Evolutionary conservation across 768 basidiomycete genomes (phyloP).

Genomic region (Pleurotus pulmonarius): DNA sequence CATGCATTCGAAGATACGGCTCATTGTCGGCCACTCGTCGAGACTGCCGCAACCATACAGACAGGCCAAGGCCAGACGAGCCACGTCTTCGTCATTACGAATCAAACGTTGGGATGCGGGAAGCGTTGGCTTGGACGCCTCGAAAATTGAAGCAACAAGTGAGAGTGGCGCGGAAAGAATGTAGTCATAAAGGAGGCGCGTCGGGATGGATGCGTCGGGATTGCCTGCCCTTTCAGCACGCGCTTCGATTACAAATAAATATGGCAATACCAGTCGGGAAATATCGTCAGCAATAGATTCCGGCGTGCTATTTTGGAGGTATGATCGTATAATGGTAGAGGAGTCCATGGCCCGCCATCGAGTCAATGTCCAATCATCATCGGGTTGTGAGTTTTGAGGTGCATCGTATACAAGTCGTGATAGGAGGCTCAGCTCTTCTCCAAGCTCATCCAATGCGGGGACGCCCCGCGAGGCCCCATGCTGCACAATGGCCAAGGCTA

Average conservation of each 20-base stretch:
- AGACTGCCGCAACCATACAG: slow-evolving; percentile 79
- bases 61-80: slow-evolving; percentile 80
- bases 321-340: slow-evolving; percentile 63
- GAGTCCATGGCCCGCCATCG: slow-evolving; percentile 73
- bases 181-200: slow-evolving; percentile 67
- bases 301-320: slow-evolving; percentile 69
- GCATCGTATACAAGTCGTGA: slow-evolving; percentile 86
- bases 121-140: slow-evolving; percentile 88
- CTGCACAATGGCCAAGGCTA: slow-evolving; percentile 77
- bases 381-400: slow-evolving; percentile 36
- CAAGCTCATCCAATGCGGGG: slow-evolving; percentile 74
- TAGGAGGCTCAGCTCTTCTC: slow-evolving; percentile 89
- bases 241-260: slow-evolving; percentile 88
- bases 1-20: slow-evolving; percentile 90
- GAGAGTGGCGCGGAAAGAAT: slow-evolving; percentile 66
- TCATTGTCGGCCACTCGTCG: slow-evolving; percentile 81
- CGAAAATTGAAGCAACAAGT: slow-evolving; percentile 73
- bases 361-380: slow-evolving; percentile 72
- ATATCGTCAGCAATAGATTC: slow-evolving; percentile 66
- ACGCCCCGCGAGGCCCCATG: slow-evolving; percentile 83
- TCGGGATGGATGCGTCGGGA: slow-evolving; percentile 65
- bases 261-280: slow-evolving; percentile 79
- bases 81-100: slow-evolving; percentile 79
- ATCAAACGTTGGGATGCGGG: slow-evolving; percentile 69
- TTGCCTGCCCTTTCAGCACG: slow-evolving; percentile 76